Base-by-base conservation (phyloP, 352 stramenopile genomes). In the Elongisporangium undulatum region DNA sequence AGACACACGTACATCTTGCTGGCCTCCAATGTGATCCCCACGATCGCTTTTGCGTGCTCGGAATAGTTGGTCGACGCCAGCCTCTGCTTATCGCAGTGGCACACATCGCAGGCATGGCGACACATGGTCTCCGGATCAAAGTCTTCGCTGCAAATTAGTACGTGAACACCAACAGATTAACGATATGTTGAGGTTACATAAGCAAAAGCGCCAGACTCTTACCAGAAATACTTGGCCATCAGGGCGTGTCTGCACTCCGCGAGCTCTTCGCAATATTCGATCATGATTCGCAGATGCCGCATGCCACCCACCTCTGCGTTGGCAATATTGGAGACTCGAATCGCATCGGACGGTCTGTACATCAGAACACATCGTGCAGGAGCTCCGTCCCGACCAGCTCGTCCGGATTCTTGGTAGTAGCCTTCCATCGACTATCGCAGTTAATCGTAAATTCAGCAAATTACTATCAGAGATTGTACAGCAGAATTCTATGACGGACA, bases 401-500 rank as follows among this genome's bases (percentile, higher is more conserved):
- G 78, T 7, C 97, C 97, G 15, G 87, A 96, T 75, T 99, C 96
- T 75, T 99, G 97, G 64, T 98, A 99, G 65, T 99, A 99, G 0
- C 89, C 95, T 77, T 99, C 97, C 41, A 99, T 71, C 9, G 86
- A 97, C 77, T 88, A 60, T 52, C 21, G 20, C 48, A 41, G 29
- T 12, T 24, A 21, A 23, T 8, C 41, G 10, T 6, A 2, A 15
- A 15, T 9, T 52, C 3, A 54, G 22, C 21, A 45, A 24, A 29
- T 9, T 9, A 23, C 23, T 26, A 5, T 22, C 26, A 26, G 34
- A 45, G 3, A 49, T 41, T 52, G 10, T 13, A 10, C 39, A 23
- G n/a, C 38, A 49, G 1, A n/a, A 6, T 23, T 5, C 0, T 3
- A 45, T 17, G 19, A 17, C 48, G 13, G 38, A 6, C 8, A 20